Percentiles rank a stretch among this genome's conserved stretches.
Conservation (phyloP, 2,329 filamentous ascomycete species). For the Sordariomycetes sp. region DNA sequence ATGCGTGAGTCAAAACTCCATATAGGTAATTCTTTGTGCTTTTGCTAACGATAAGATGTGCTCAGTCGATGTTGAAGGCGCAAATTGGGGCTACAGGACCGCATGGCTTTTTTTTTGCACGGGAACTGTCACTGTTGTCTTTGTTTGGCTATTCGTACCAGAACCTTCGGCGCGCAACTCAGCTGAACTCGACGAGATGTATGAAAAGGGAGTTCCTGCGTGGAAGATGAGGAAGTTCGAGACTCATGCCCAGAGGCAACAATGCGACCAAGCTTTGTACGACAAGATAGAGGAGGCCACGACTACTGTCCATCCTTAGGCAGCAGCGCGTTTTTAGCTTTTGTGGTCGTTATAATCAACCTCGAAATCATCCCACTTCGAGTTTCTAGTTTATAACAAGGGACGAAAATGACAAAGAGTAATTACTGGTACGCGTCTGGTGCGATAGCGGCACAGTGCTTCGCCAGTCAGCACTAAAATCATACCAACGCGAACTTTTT, state of each 20-base stretch:
- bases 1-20: slow-evolving; percentile 8
- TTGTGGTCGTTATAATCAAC: too few species aligned
- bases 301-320: too few species aligned
- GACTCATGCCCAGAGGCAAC: slow-evolving; percentile 8
- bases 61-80: slow-evolving; percentile 7
- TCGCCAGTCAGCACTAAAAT: too few species aligned
- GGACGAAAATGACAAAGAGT: too few species aligned
- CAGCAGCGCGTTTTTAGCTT: too few species aligned
- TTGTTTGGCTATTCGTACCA: slow-evolving; percentile 8
- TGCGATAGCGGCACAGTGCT: too few species aligned
- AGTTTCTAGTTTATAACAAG: too few species aligned
- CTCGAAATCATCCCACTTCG: too few species aligned
- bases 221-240: slow-evolving; percentile 8
- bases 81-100: slow-evolving; percentile 9
- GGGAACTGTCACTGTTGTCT: slow-evolving; percentile 4
- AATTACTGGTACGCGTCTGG: too few species aligned
- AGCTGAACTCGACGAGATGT: slow-evolving; percentile 11
- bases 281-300: too few species aligned
- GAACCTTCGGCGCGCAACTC: slow-evolving; percentile 8
- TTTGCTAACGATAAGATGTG: not conserved
- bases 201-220: slow-evolving; percentile 7
- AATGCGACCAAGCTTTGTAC: too few species aligned
- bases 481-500: too few species aligned
- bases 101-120: slow-evolving; percentile 7
- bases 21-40: not conserved